Base-by-base conservation (phyloP, 176 grass and related monocot species). In the Musa beccarii region DNA sequence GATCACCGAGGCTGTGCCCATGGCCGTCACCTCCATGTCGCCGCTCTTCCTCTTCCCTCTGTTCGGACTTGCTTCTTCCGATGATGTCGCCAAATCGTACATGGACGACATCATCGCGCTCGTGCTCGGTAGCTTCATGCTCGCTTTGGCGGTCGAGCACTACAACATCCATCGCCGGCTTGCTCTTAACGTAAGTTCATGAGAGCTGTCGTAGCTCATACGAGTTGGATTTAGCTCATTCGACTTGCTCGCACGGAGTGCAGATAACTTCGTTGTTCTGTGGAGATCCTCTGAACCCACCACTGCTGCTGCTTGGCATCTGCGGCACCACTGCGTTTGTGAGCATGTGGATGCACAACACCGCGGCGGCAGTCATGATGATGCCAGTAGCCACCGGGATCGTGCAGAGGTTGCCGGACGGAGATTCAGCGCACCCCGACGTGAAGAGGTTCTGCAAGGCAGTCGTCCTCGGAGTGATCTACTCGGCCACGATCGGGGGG, bases 41-140 rank as follows among this genome's bases (percentile, higher is more conserved):
- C 94, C 90, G 50, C 86, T 98, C 14, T 93, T 89, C 80, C 94
- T 98, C 74, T 98, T 98, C 84, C 90, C 94, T 1, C 8, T 84
- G 34, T 84, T 98, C 55, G 86, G 88, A 71, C 26, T 98, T 67
- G 28, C 93, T 56, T 76, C 82, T 6, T 69, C 90, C 51, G 72
- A 84, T 79, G 72, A 64, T 28, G 93, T 97, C 56, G 80, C 88
- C 61, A 90, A 84, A 74, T 77, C 85, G 0, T 97, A 97, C 79
- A 97, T 97, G 94, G 85, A 89, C 77, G 94, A 98, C 86, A 84
- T 98, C 76, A 98, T 98, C 90, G 80, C 94, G 24, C 88, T 98
- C 69, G 87, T 98, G 79, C 90, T 93, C 66, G 88, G 94, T 17
- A 98, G 94, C 86, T 98, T 98, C 77, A 91, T 98, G 67, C 90